Evolutionary conservation across 1,284 basidiomycete genomes (phyloP).

Genomic region (Trichosporon asahii): DNA sequence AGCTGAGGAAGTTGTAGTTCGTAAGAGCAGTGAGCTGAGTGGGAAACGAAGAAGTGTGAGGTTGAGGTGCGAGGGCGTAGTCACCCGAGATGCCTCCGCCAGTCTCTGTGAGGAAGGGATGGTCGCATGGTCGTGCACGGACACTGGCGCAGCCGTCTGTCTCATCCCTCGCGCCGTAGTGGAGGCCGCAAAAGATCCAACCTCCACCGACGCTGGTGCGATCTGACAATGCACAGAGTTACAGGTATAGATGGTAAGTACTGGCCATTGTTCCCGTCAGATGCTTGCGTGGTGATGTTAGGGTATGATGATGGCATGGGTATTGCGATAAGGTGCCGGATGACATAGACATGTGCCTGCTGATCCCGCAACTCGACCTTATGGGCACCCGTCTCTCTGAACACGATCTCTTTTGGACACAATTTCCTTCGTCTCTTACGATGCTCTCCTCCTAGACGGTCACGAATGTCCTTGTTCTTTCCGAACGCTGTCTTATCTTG

Average conservation of each 20-base stretch:
- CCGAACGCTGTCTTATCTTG: no score
- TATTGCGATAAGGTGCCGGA: no score
- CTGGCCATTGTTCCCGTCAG: not conserved
- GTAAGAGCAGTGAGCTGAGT: not conserved
- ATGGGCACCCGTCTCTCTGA: no score
- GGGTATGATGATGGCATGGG: no score
- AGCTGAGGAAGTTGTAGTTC: not conserved
- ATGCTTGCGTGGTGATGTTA: not conserved
- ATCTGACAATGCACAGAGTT: not conserved
- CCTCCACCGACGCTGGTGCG: not conserved
- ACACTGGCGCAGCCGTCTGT: not conserved
- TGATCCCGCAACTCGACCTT: no score
- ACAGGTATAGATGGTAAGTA: not conserved
- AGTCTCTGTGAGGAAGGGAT: not conserved
- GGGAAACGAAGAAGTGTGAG: not conserved
- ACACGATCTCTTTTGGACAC: no score
- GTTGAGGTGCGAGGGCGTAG: not conserved
- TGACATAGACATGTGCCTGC: no score
- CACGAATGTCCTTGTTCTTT: no score
- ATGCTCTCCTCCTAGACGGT: no score
- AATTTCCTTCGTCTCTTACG: no score
- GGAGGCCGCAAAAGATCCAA: not conserved
- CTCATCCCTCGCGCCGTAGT: not conserved
- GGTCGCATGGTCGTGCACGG: not conserved
- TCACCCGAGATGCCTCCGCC: not conserved